A percentile compares a stretch with the other conserved stretches of the same genome.
phyloP scores from a whole-genome alignment of 176 grass and related monocot genomes.

The Calamus simplicifolius region DNA sequence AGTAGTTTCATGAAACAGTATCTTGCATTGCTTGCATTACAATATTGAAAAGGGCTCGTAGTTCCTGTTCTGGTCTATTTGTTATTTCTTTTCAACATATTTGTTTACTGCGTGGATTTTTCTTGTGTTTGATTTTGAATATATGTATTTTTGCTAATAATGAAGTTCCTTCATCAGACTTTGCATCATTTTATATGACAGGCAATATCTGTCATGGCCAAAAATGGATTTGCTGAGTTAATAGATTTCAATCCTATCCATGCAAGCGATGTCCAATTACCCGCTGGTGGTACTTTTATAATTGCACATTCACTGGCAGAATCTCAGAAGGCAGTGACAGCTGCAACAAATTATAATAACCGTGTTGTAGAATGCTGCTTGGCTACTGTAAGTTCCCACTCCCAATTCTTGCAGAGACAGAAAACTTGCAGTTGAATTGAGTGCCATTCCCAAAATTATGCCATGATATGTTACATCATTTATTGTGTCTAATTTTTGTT shows the following conservation, averaged over 20 bases:
- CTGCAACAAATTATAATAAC: constrained; percentile 93
- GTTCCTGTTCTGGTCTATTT: no score
- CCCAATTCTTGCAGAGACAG: no score
- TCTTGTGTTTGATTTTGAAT: background rate
- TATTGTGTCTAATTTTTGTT: no score
- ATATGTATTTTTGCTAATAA: background rate
- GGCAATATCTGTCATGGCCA: constrained; percentile 99
- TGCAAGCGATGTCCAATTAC: constrained; percentile 82
- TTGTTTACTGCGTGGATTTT: no score
- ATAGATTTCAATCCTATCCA: constrained; percentile 98
- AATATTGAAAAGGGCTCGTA: no score
- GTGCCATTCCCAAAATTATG: no score
- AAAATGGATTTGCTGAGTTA: constrained; percentile 84
- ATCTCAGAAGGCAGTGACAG: constrained; percentile 96
- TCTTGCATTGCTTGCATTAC: no score
- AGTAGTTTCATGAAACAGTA: no score
- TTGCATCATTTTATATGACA: constrained; percentile 22
- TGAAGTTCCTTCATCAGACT: constrained; percentile 5
- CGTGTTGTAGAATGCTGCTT: constrained; percentile 91
- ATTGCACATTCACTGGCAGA: constrained; percentile 92
- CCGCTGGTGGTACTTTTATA: constrained; percentile 78
- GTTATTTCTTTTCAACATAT: no score
- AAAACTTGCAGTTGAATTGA: no score
- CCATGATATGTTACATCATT: no score
- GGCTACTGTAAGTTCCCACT: constrained; percentile 16